A percentile compares a stretch with the other conserved stretches of the same genome.
phyloP scores from a whole-genome alignment of 2,329 filamentous ascomycete genomes.

The Aureobasidium pullulans region DNA sequence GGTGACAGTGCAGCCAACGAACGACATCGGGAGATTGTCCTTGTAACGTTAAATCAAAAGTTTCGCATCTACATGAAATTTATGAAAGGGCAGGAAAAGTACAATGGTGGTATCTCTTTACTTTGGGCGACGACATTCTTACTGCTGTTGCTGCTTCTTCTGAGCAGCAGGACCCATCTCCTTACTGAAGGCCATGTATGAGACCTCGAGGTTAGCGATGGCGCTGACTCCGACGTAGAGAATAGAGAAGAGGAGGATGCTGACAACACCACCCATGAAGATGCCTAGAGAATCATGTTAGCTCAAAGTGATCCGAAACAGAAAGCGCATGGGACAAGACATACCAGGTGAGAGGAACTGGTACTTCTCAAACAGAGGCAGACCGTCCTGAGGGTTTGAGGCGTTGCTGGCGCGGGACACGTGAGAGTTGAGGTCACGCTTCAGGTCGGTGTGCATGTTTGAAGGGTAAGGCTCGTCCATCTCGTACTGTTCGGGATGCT shows the following conservation, averaged over 20 bases:
- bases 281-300: conserved; percentile 51
- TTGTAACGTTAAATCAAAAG: not conserved
- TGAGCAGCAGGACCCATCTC: conserved; percentile 84
- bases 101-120: conserved; percentile 8
- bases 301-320: not conserved
- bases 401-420: conserved; percentile 34
- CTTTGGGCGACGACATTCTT: not conserved
- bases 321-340: not conserved
- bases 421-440: conserved; percentile 49
- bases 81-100: not conserved
- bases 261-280: conserved; percentile 74
- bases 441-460: conserved; percentile 63
- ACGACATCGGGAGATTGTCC: not conserved
- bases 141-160: conserved; percentile 62
- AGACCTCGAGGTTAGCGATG: conserved; percentile 73
- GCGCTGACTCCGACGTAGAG: conserved; percentile 71
- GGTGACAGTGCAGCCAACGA: not conserved
- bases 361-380: conserved; percentile 79
- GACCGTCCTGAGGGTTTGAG: conserved; percentile 27
- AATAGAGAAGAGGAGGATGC: conserved; percentile 66
- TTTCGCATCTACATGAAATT: conserved; percentile 9
- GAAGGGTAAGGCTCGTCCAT: conserved; percentile 56
- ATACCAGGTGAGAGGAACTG: conserved; percentile 58
- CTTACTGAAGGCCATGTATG: conserved; percentile 93
- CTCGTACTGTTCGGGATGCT: conserved; percentile 47